Conservation (phyloP, 2,329 filamentous ascomycete genomes). For the Alternaria longipes region DNA sequence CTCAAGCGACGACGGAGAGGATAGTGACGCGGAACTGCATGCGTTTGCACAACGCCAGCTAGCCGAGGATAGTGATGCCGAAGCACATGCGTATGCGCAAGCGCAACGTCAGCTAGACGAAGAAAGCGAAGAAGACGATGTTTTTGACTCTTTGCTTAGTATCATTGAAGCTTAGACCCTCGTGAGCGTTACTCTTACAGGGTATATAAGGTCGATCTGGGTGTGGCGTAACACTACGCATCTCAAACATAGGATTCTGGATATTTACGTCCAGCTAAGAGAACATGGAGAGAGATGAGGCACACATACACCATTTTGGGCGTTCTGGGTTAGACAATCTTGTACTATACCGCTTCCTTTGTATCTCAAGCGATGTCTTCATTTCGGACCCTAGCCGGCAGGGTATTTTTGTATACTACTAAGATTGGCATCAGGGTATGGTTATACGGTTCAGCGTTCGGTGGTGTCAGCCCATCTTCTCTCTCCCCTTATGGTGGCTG, state of each 20-base stretch:
- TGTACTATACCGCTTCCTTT: conserved; percentile 2
- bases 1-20: conserved; percentile 41
- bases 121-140: conserved; percentile 27
- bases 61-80: conserved; percentile 16
- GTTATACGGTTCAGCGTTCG: background rate
- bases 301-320: background rate
- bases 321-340: background rate
- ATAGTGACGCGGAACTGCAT: conserved; percentile 12
- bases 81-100: conserved; percentile 10
- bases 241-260: background rate
- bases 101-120: conserved; percentile 20
- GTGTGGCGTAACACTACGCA: background rate
- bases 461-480: background rate
- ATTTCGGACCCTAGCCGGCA: conserved; percentile 1
- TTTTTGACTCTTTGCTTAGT: conserved; percentile 35
- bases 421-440: conserved; percentile 9
- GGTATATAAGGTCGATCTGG: background rate
- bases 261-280: background rate
- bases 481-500: conserved; percentile 1
- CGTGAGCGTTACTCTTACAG: background rate
- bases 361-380: conserved; percentile 4
- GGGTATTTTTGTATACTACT: conserved; percentile 13
- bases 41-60: conserved; percentile 17
- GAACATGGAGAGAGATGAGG: background rate
- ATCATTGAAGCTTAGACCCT: conserved; percentile 27